Percentiles rank a stretch among this genome's conserved stretches.
These are phyloP conservation scores for Mucor velutinosus DNA, from an alignment of 371 early-diverging fungal species.

Conservation along the genomic window DNA sequence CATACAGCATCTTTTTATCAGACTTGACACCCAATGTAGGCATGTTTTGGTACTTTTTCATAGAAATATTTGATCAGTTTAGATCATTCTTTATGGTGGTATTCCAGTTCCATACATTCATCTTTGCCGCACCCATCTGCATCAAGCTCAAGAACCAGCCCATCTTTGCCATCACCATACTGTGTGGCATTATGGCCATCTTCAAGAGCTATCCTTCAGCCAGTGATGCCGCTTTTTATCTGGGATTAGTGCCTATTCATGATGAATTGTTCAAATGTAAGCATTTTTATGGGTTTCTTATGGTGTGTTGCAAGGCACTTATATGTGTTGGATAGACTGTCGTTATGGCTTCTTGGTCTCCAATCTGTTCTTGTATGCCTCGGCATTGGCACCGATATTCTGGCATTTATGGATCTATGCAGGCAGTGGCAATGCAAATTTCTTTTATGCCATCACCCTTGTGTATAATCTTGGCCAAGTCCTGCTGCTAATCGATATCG, in stretches of 20 bases:
- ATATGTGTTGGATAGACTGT: conserved; percentile 46
- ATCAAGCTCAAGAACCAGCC: conserved; percentile 80
- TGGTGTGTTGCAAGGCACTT: neutral
- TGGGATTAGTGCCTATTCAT: conserved; percentile 78
- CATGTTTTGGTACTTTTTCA: conserved; percentile 97
- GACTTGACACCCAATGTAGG: conserved; percentile 97
- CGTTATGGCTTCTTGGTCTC: conserved; percentile 68
- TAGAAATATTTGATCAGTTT: conserved; percentile 97
- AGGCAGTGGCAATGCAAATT: conserved; percentile 96
- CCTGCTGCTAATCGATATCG: conserved; percentile 77
- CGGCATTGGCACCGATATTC: conserved; percentile 85
- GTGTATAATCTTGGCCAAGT: conserved; percentile 87
- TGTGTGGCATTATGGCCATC: conserved; percentile 75
- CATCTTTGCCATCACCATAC: conserved; percentile 69
- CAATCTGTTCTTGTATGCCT: conserved; percentile 72
- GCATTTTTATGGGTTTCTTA: neutral
- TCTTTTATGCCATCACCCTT: conserved; percentile 94
- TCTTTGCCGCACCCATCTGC: conserved; percentile 81
- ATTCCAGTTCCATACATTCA: conserved; percentile 86
- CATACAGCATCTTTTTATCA: conserved; percentile 50
- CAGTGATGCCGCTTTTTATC: conserved; percentile 82
- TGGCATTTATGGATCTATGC: conserved; percentile 94
- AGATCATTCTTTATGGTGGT: conserved; percentile 89
- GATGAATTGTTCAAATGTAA: conserved; percentile 88
- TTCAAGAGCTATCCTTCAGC: conserved; percentile 93